phyloP scores from a whole-genome alignment of 2,329 filamentous ascomycete genomes.

The Pseudopyrenochaeta lycopersici region DNA sequence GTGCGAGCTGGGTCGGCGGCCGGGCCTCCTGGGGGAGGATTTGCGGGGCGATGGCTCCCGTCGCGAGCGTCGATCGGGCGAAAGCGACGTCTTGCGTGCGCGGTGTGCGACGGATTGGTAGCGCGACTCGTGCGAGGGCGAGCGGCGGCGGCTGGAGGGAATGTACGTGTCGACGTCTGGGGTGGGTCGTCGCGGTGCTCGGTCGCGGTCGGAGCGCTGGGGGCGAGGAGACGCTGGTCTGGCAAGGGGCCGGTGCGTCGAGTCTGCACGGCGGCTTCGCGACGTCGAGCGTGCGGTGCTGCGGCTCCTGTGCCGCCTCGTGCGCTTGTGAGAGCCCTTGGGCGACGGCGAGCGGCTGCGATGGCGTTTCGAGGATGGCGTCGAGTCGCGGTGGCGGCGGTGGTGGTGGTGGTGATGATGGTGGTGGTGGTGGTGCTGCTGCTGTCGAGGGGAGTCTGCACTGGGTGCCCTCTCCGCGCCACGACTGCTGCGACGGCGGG shows the following conservation, averaged over 20 bases:
- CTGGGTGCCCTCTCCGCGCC: slow-evolving; percentile 47
- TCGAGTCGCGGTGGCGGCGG: slow-evolving; percentile 43
- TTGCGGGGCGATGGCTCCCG: slow-evolving; percentile 38
- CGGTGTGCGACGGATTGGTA: slow-evolving; percentile 44
- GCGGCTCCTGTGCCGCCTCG: slow-evolving; percentile 46
- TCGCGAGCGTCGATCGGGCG: slow-evolving; percentile 40
- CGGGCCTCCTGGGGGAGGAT: slow-evolving; percentile 41
- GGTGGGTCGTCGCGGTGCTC: slow-evolving; percentile 42
- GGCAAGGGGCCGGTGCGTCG: slow-evolving; percentile 35
- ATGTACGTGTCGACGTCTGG: slow-evolving; percentile 49
- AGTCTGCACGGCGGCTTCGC: slow-evolving; percentile 41
- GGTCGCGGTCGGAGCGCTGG: slow-evolving; percentile 41
- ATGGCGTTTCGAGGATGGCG: slow-evolving; percentile 50
- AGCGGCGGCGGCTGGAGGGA: slow-evolving; percentile 49
- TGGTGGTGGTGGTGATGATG: slow-evolving; percentile 40
- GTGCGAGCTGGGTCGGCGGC: slow-evolving; percentile 34
- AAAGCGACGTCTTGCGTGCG: slow-evolving; percentile 41
- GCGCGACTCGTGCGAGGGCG: slow-evolving; percentile 51
- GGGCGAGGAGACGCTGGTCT: slow-evolving; percentile 45
- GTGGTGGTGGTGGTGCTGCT: slow-evolving; percentile 36
- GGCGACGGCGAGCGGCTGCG: slow-evolving; percentile 50
- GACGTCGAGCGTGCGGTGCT: slow-evolving; percentile 48
- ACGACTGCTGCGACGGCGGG: slow-evolving; percentile 47
- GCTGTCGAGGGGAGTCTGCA: slow-evolving; percentile 44
- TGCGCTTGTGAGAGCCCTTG: slow-evolving; percentile 41